Base-by-base conservation (phyloP, 2,329 filamentous ascomycete species). In the Alternaria sp. region DNA sequence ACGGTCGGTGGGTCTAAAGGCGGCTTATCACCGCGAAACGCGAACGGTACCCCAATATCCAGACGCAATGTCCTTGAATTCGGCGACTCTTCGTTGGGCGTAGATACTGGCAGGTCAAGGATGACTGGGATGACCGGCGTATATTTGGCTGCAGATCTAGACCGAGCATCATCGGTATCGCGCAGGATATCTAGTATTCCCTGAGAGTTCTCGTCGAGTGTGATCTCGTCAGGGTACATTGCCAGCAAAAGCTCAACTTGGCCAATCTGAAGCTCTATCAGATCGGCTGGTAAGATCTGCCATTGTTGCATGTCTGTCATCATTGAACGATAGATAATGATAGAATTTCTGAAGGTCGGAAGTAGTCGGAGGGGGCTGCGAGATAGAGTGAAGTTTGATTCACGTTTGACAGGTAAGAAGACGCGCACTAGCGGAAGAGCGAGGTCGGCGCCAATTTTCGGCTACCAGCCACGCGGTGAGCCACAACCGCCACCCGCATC, bases 191-290 rank as follows among this genome's bases (percentile, higher is more conserved):
- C 60, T 5, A 76, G 58, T 3, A 56, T 25, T 1, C 49, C 30
- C 18, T 61, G 33, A 3, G 66, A 62, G 6, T 51, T 20, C 4
- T 62, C 55, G 4, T 70, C 66, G 20, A 75, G 58, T 8, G 12
- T 47, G 6, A 69, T 57, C 8, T 75, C 72, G 5, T 71, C 70
- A 5, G 70, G 73, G 43, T 75, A 76, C 74, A 76, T 76, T 3
- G 74, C 72, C 33, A 71, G 57, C 23, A 76, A 45, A 15, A 76
- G 67, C 54, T 76, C 74, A 43, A 76, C 66, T 50, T 75, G 73
- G 23, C 72, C 72, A 23, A 76, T 66, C 21, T 76, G 74, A 4
- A 75, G 66, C 62, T 76, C 74, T 12, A 76, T 44, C 7, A 75
- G 56, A 5, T 73, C 70, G 3, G 50, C 57, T 9, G 74, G 74